Base-by-base conservation (phyloP, 2,329 filamentous ascomycete species). In the Camillea tinctor region DNA sequence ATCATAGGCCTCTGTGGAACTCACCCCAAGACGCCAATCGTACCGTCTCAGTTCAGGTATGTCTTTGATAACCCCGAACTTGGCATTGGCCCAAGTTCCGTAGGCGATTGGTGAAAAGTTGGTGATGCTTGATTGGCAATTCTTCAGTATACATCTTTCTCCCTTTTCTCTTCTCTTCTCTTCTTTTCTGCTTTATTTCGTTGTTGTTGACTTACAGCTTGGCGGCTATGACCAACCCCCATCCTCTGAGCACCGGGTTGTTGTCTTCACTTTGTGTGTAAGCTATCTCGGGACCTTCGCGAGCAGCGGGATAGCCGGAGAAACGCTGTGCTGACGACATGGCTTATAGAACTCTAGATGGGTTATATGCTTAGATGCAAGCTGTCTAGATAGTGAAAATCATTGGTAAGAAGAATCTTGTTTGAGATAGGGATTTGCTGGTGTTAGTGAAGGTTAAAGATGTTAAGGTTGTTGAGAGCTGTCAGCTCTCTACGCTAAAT, bases 171-270 rank as follows among this genome's bases (percentile, higher is more conserved):
- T 30, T 80, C 73, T n/a, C 76, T 72, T 63, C 80, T 78, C 9
- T 50, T 22, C n/a, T n/a, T n/a, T n/a, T n/a, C n/a, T n/a, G n/a
- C n/a, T n/a, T n/a, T n/a, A n/a, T n/a, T n/a, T n/a, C n/a, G n/a
- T n/a, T n/a, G n/a, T 13, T 8, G 17, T 21, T 15, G 2, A 74
- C 83, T 71, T 76, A 91, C 88, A 90, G 68, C 59, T 80, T 84
- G 55, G 85, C 84, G 50, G 83, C 85, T 55, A 88, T 77, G 30
- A 84, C 79, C 52, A 95, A 78, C 7, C 86, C 74, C 20, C 81
- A 74, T 5, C 91, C 92, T 57, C 88, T 81, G 64, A 95, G 78
- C 1, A 86, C 81, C 1, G 91, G 91, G 71, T 94, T 92, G 40
- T 83, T 80, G 63, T 85, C 82, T 19, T 79, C 72, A 19, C 76